Percentiles rank a stretch among this genome's conserved stretches.
phyloP scores from a whole-genome alignment of 148 eudicot species.

The Nepenthes mirabilis region DNA sequence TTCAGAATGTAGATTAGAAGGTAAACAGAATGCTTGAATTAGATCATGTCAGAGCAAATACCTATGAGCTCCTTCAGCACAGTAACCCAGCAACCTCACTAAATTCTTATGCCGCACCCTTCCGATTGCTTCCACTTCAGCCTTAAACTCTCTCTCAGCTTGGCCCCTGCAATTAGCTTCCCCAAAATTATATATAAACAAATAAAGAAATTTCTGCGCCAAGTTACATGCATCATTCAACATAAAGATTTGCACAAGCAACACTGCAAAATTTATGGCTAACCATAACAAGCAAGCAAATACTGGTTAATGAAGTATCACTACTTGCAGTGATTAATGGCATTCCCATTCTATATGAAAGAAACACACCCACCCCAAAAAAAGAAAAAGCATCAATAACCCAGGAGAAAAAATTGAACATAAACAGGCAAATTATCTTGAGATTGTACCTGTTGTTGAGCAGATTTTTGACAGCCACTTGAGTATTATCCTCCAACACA shows the following conservation, averaged over 20 bases:
- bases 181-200: background rate
- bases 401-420: background rate
- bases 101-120: slow-evolving; percentile 89
- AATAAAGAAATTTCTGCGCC: background rate
- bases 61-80: slow-evolving; percentile 97
- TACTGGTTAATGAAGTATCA: too few relatives aligned
- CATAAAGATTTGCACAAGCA: background rate
- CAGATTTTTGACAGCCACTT: slow-evolving; percentile 65
- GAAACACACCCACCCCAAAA: too few relatives aligned
- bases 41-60: slow-evolving; percentile 5
- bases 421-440: background rate
- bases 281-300: too few relatives aligned
- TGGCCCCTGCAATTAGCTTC: slow-evolving; percentile 50
- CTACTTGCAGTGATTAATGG: background rate
- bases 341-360: too few relatives aligned
- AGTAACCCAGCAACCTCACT: slow-evolving; percentile 79
- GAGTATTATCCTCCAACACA: slow-evolving; percentile 33
- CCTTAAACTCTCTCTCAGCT: slow-evolving; percentile 91
- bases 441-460: slow-evolving; percentile 43
- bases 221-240: background rate
- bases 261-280: background rate
- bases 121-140: slow-evolving; percentile 92
- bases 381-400: too few relatives aligned
- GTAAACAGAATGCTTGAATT: background rate
- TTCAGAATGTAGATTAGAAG: background rate